Base-by-base conservation (phyloP, 257 asterid species). In the Eustoma russellianum region DNA sequence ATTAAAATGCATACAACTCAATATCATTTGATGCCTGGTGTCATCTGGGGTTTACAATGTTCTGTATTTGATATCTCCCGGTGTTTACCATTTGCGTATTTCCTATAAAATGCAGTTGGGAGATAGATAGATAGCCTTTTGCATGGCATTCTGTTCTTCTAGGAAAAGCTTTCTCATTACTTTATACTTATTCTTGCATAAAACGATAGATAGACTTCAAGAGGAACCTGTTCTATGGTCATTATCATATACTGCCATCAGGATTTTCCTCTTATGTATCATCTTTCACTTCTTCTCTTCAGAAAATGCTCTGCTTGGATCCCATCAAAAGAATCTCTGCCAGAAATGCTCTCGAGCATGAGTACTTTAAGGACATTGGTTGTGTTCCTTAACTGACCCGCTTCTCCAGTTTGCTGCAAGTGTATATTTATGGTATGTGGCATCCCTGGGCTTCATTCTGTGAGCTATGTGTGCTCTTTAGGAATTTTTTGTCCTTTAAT, bases 321-420 rank as follows among this genome's bases (percentile, higher is more conserved):
- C 97, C 97, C 60, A 81, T 88, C 85, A 81, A 78, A 76, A 78
- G 97, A 75, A 75, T 86, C 64, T 81, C 95, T 0, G 97, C 97
- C 33, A 78, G 93, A 68, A 77, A 51, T 61, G 97, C 95, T 55
- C 95, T 89, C 19, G 93, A 86, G 77, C 97, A 89, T 30, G 93
- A 78, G 63, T 89, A 89, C 74, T 89, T 89, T 63, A 89, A 79
- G 83, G 95, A 83, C 69, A 81, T 83, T 17, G 85, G 75, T 46
- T 66, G 60, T 55, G 85, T 89, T 48, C 93, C 94, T 18, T 86
- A 67, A 77, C 38, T 6, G 34, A 52, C 52, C 56, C 35, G 40
- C 46, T 66, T 64, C 56, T 35, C 61, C 55, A 57, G 67, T 73
- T 54, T 74, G 61, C 52, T 60, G 77, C 77, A 64, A 67, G 59